Evolutionary conservation across 805 yeast genomes (phyloP).

Genomic region (Metschnikowia reukaufii): DNA sequence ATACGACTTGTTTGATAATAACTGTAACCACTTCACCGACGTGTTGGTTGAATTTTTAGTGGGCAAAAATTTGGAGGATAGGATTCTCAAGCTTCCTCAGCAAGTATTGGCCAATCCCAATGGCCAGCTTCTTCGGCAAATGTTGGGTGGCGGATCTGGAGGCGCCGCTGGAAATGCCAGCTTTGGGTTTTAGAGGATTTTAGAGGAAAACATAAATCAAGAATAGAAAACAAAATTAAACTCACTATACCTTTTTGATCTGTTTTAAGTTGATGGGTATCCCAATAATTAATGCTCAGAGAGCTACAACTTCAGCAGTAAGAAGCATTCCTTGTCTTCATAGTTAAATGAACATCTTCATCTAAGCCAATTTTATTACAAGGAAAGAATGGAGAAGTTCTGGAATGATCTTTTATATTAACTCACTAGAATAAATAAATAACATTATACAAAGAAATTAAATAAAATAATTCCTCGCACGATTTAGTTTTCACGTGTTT

Average conservation of each 20-base stretch:
- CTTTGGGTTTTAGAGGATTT: slow-evolving; percentile 13
- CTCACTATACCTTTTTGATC: too few relatives aligned
- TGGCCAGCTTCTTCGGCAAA: slow-evolving; percentile 34
- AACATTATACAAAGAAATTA: background rate
- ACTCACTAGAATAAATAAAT: background rate
- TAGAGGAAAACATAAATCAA: too few relatives aligned
- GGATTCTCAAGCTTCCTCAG: slow-evolving; percentile 53
- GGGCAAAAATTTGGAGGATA: slow-evolving; percentile 53
- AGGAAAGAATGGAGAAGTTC: too few relatives aligned
- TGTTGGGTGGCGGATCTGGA: slow-evolving; percentile 28
- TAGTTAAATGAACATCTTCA: too few relatives aligned
- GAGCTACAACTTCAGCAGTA: too few relatives aligned
- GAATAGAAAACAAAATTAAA: too few relatives aligned
- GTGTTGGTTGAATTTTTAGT: slow-evolving; percentile 57
- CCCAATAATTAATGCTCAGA: too few relatives aligned
- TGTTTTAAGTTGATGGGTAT: too few relatives aligned
- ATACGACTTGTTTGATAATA: slow-evolving; percentile 61
- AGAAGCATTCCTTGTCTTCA: too few relatives aligned
- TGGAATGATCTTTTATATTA: too few relatives aligned
- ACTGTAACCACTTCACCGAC: slow-evolving; percentile 68
- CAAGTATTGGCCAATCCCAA: slow-evolving; percentile 44
- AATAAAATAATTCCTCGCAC: background rate
- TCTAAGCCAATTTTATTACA: too few relatives aligned
- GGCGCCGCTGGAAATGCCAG: slow-evolving; percentile 16
- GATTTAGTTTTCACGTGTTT: background rate